Percentiles rank a stretch among this genome's conserved stretches.
Conservation (phyloP, 129 eudicot genomes). For the Centella asiatica region DNA sequence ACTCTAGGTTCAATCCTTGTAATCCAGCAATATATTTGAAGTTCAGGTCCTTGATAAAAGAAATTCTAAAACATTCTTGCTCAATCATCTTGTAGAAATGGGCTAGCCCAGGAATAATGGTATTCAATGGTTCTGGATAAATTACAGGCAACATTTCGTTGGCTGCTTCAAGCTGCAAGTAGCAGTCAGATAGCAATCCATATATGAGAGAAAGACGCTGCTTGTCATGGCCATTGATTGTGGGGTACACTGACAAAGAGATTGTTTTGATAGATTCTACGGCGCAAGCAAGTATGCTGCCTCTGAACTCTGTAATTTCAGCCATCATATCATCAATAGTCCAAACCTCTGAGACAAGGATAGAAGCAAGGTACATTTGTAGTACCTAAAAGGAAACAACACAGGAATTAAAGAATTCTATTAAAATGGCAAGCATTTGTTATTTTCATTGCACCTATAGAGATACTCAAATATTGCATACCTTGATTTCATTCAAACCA, state of each 20-base stretch:
- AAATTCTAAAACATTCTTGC: slow-evolving; percentile 63
- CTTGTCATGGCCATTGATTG: slow-evolving; percentile 69
- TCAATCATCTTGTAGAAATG: slow-evolving; percentile 54
- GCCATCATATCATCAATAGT: slow-evolving; percentile 57
- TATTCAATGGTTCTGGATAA: slow-evolving; percentile 14
- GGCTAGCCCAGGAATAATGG: slow-evolving; percentile 22
- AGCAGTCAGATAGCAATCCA: slow-evolving; percentile 64
- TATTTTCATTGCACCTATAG: background rate
- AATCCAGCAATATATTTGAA: slow-evolving; percentile 76
- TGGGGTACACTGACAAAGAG: slow-evolving; percentile 55
- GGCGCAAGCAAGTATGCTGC: slow-evolving; percentile 49
- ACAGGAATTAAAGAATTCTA: background rate
- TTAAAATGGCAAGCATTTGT: background rate
- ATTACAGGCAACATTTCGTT: slow-evolving; percentile 11
- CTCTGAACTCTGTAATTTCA: slow-evolving; percentile 52
- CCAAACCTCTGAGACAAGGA: slow-evolving; percentile 83
- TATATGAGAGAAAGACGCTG: slow-evolving; percentile 59
- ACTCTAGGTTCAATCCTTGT: slow-evolving; percentile 42
- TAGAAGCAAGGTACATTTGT: slow-evolving; percentile 51
- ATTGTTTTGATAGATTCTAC: slow-evolving; percentile 45
- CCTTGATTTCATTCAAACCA: slow-evolving; percentile 73
- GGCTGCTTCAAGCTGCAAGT: slow-evolving; percentile 39
- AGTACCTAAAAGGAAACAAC: slow-evolving; percentile 51
- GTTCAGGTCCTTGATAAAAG: slow-evolving; percentile 60
- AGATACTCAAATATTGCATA: slow-evolving; percentile 27